Conservation (phyloP, 2,329 filamentous ascomycete species). For the Verruconis gallopava region DNA sequence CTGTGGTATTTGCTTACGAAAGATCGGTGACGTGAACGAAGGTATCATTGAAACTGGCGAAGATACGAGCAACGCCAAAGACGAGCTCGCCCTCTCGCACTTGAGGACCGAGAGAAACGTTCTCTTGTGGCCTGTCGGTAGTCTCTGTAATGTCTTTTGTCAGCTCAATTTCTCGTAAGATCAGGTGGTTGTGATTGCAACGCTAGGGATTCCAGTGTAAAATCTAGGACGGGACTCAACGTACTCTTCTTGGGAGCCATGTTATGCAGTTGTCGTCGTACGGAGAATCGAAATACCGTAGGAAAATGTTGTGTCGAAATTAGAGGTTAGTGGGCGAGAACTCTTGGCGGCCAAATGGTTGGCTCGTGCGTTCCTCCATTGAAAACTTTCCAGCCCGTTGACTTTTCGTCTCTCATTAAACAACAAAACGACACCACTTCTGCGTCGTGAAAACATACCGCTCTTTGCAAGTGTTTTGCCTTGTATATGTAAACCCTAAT, state of each 20-base stretch:
- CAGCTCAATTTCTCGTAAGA: too few species aligned
- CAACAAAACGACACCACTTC: too few species aligned
- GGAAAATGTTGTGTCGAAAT: too few species aligned
- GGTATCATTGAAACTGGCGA: constrained; percentile 59
- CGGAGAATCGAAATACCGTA: too few species aligned
- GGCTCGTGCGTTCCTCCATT: too few species aligned
- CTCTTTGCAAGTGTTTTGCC: too few species aligned
- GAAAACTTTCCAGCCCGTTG: too few species aligned
- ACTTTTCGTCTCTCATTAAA: too few species aligned
- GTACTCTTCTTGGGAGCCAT: constrained; percentile 8
- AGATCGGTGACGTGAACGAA: constrained; percentile 99
- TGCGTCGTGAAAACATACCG: too few species aligned
- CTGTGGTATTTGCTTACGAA: constrained; percentile 27
- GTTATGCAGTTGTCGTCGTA: neutral
- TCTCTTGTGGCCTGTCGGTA: constrained; percentile 73
- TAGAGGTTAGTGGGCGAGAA: neutral
- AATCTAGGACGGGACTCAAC: neutral
- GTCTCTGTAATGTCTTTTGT: constrained; percentile 91
- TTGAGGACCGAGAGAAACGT: constrained; percentile 95
- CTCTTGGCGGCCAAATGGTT: too few species aligned
- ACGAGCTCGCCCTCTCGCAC: constrained; percentile 82
- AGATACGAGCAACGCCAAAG: constrained; percentile 96
- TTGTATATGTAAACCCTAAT: too few species aligned
- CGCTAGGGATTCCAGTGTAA: neutral
- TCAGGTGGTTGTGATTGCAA: neutral